Base-by-base conservation (phyloP, 306 rosid genomes). In the Trifolium repens region DNA sequence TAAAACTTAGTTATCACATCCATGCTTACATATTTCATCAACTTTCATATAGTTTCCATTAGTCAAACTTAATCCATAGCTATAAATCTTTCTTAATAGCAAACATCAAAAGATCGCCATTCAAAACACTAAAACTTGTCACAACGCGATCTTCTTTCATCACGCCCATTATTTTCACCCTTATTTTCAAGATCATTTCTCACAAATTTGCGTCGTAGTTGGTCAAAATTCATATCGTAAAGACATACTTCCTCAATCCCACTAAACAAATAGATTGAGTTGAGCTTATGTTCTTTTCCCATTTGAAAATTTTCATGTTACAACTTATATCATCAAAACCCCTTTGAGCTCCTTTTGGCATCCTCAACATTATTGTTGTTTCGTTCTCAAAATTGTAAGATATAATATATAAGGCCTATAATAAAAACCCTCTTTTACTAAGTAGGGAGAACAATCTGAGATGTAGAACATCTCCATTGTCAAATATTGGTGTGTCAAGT, bases 151-250 rank as follows among this genome's bases (percentile, higher is more conserved):
- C 12, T 13, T 68, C 1, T n/a, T 80, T 65, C 12, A 4, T 34
- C 12, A 71, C 12, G 5, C 71, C 69, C 64, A 73, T 73, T 34
- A 54, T 67, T 62, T 49, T 49, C 66, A 80, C 80, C 7, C 76
- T 30, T 3, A 71, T 5, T 26, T 81, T 70, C 57, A 70, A 19
- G 3, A 70, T 5, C 37, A 11, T 75, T 43, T 9, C 32, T 77
- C 78, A 76, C 1, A 0, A 43, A 7, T 4, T 7, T 1, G 8
- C 15, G 14, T 76, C 57, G 0, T 81, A 76, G 9, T 71, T 16
- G 1, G 2, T 44, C 68, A 71, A 44, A 70, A 50, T 9, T 43
- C 80, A 80, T 4, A 69, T 0, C 0, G 54, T 69, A 2, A 68
- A 80, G 8, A 69, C 61, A 1, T 0, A 0, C 2, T 69, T 60